Conservation (phyloP, 1,284 basidiomycete genomes). For the Boletus albobrunnescens region DNA sequence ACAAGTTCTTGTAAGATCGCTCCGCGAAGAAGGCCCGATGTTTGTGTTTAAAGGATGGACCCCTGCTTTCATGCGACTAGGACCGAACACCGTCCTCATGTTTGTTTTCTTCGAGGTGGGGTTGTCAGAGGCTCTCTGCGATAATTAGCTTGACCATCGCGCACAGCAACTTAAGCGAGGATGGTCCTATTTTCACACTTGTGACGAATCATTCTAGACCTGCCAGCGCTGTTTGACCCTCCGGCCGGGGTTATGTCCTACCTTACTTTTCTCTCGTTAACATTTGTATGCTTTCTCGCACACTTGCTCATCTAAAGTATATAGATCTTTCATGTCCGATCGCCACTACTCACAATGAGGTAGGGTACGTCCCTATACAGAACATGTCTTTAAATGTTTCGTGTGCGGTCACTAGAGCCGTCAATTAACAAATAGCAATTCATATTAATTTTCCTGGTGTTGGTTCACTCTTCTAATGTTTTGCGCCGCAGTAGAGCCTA, state of each 20-base stretch:
- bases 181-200: constrained; percentile 36
- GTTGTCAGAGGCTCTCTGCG: neutral
- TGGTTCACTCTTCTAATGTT: too few species aligned
- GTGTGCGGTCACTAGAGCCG: neutral
- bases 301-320: neutral
- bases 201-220: constrained; percentile 6
- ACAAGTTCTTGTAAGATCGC: constrained; percentile 52
- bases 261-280: neutral
- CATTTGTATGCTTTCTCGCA: constrained; percentile 1
- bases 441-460: neutral
- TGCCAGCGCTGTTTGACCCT: neutral
- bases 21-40: constrained; percentile 70
- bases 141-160: constrained; percentile 7
- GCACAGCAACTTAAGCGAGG: constrained; percentile 62
- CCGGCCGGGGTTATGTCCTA: constrained; percentile 1
- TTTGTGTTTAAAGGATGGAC: constrained; percentile 92
- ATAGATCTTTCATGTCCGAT: neutral
- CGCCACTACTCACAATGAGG: constrained; percentile 2
- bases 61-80: constrained; percentile 79
- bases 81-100: constrained; percentile 79
- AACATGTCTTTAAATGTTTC: constrained; percentile 8
- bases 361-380: constrained; percentile 14
- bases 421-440: neutral
- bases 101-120: constrained; percentile 82
- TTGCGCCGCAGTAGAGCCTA: too few species aligned